A percentile compares a stretch with the other conserved stretches of the same genome.
These are phyloP conservation scores for Pichia occidentalis DNA, from an alignment of 805 yeast genomes.

Conservation along the genomic window DNA sequence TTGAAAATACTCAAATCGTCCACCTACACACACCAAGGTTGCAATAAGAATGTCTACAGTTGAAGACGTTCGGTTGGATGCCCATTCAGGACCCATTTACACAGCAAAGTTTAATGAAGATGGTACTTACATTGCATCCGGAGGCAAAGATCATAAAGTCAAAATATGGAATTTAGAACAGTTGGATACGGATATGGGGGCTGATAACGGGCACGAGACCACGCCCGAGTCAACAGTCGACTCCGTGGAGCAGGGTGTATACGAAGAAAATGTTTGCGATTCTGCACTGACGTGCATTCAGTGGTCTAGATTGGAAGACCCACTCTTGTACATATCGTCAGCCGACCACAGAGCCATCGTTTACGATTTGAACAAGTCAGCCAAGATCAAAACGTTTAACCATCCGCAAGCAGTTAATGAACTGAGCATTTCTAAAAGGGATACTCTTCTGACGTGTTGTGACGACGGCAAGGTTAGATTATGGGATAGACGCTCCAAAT, in stretches of 20 bases:
- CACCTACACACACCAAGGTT: too few relatives aligned
- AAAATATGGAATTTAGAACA: slow-evolving; percentile 10
- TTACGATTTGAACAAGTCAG: slow-evolving; percentile 58
- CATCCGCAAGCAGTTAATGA: slow-evolving; percentile 44
- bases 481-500: slow-evolving; percentile 64
- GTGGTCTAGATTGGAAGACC: slow-evolving; percentile 45
- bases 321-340: slow-evolving; percentile 42
- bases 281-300: slow-evolving; percentile 55
- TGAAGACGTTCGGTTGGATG: slow-evolving; percentile 31
- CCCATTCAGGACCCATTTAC: slow-evolving; percentile 50
- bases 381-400: slow-evolving; percentile 43
- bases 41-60: too few relatives aligned
- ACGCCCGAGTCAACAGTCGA: not conserved
- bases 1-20: too few relatives aligned
- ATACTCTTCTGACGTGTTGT: slow-evolving; percentile 42
- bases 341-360: slow-evolving; percentile 57
- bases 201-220: not conserved
- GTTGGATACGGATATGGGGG: slow-evolving; percentile 2
- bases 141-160: slow-evolving; percentile 45
- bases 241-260: not conserved
- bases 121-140: slow-evolving; percentile 54
- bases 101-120: slow-evolving; percentile 43
- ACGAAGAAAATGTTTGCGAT: slow-evolving; percentile 18
- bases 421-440: slow-evolving; percentile 33
- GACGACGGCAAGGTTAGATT: slow-evolving; percentile 57